Conservation (phyloP, 768 basidiomycete genomes). For the Stropharia rugosoannulata region DNA sequence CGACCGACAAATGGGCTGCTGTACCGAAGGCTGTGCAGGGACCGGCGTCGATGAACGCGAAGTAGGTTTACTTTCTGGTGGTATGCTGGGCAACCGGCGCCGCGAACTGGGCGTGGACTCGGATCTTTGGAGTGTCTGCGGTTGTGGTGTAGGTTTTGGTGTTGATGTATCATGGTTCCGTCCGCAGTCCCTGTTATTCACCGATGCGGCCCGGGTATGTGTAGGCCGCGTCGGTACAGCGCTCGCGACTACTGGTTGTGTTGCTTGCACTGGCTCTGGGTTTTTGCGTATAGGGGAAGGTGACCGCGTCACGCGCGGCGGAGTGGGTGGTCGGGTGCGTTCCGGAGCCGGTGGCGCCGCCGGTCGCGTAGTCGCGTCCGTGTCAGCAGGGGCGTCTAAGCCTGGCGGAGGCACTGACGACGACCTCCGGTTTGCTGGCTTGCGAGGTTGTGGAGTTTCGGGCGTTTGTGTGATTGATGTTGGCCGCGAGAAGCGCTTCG, state of each 20-base stretch:
- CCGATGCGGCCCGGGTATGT: not conserved
- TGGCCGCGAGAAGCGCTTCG: slow-evolving; percentile 12
- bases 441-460: slow-evolving; percentile 2
- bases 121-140: slow-evolving; percentile 11
- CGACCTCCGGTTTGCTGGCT: slow-evolving; percentile 8
- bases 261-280: not conserved
- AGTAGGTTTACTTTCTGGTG: slow-evolving; percentile 11
- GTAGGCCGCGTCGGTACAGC: not conserved
- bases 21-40: slow-evolving; percentile 2
- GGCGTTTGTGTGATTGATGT: slow-evolving; percentile 14
- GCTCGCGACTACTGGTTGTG: not conserved
- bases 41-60: slow-evolving; percentile 12
- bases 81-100: slow-evolving; percentile 23
- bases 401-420: slow-evolving; percentile 20
- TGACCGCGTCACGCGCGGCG: slow-evolving; percentile 1
- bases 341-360: not conserved
- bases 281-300: not conserved
- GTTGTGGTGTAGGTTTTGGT: slow-evolving; percentile 17
- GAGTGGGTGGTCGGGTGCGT: slow-evolving; percentile 2
- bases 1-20: not conserved
- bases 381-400: slow-evolving; percentile 10
- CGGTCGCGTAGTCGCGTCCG: not conserved
- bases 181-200: slow-evolving; percentile 8
- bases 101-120: slow-evolving; percentile 9
- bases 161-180: slow-evolving; percentile 9